Percentiles rank a stretch among this genome's conserved stretches.
Evolutionary conservation across 257 asterid genomes (phyloP).

Genomic region (Solanum pennellii): DNA sequence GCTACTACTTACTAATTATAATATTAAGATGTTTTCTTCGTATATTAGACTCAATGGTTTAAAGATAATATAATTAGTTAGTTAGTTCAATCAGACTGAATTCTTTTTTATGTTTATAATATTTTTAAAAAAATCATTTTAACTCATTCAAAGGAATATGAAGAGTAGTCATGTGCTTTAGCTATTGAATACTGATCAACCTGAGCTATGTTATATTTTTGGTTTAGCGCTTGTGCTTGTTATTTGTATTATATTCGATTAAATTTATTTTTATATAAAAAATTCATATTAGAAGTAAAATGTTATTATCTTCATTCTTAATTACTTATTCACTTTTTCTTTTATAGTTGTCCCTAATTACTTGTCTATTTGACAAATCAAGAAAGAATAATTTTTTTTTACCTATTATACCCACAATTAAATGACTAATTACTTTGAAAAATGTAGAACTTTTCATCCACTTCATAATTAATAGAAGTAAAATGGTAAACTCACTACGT

Average conservation of each 20-base stretch:
- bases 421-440: too few species aligned
- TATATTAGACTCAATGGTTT: background rate
- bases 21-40: background rate
- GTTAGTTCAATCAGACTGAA: background rate
- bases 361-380: too few species aligned
- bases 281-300: background rate
- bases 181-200: background rate
- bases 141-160: background rate
- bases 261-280: background rate
- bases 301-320: rapidly evolving
- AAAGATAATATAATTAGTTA: background rate
- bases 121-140: background rate
- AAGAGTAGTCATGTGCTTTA: background rate
- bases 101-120: too few species aligned
- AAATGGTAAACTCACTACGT: too few species aligned
- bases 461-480: too few species aligned
- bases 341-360: too few species aligned
- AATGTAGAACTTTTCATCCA: too few species aligned
- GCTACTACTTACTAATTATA: background rate
- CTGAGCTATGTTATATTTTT: background rate
- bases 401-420: too few species aligned
- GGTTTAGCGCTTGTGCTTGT: background rate
- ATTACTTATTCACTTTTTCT: too few species aligned
- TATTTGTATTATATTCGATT: background rate
- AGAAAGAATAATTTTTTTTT: too few species aligned